Base-by-base conservation (phyloP, 371 early-diverging fungal genomes). In the Circinella umbellata region DNA sequence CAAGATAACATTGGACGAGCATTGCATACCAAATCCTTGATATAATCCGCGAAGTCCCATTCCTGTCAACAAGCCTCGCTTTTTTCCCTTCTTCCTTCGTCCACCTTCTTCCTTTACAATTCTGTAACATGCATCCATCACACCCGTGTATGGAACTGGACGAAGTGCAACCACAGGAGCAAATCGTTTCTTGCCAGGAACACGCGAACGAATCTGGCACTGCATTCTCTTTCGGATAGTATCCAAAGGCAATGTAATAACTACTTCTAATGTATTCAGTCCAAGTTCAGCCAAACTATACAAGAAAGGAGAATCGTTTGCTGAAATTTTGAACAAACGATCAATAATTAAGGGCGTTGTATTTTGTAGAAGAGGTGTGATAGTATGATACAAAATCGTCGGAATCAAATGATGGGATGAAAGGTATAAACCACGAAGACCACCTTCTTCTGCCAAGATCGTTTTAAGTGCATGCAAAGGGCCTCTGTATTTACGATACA, bases 21-120 rank as follows among this genome's bases (percentile, higher is more conserved):
- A 76, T 69, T 93, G 89, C 77, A 92, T 83, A 38, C 88, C 77
- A 18, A 95, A 86, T 1, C 95, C 95, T 60, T 90, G 90, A 70
- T 95, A 96, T 64, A 96, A 74, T 5, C 91, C 90, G 35, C 91
- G 81, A 67, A 93, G 70, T 17, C 82, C 89, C 92, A 88, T 90
- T 15, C 76, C 78, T 27, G 77, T 76, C 7, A 75, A 78, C 72
- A 71, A 63, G 67, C 77, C 73, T 37, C 54, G 42, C 47, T 61
- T 48, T 62, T 63, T 38, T 59, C 67, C 74, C 63, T 71, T 64
- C 60, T 73, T 59, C 17, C 39, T 53, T 61, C 69, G 68, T 7
- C 81, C 88, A 7, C 95, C 96, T 76, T 97, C 98, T 79, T 98
- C 98, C 37, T 85, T 86, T 47, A 94, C 76, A 38, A 97, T 92